Evolutionary conservation across 495 filamentous ascomycete genomes (phyloP).

Genomic region (Amorphotheca resinae): DNA sequence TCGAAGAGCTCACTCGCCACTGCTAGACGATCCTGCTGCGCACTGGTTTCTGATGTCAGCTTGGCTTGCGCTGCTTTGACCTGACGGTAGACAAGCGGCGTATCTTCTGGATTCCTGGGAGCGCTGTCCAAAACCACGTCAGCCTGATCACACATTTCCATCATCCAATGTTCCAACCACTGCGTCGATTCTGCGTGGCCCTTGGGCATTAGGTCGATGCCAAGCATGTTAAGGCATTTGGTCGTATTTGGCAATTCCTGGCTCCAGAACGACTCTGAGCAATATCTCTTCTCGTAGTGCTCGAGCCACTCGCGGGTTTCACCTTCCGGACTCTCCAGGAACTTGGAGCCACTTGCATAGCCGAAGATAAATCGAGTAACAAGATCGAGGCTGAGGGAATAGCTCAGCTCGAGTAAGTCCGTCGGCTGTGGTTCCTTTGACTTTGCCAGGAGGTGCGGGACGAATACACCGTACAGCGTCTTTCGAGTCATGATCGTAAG

Average conservation of each 20-base stretch:
- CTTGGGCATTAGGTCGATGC: no score
- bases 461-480: conserved; percentile 46
- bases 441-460: conserved; percentile 29
- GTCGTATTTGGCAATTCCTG: neutral
- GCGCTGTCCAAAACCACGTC: neutral
- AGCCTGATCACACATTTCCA: neutral
- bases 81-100: conserved; percentile 6
- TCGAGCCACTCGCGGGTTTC: conserved; percentile 36
- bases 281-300: conserved; percentile 1
- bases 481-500: conserved; percentile 40
- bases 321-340: conserved; percentile 27
- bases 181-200: no score
- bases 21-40: conserved; percentile 2
- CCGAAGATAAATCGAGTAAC: conserved; percentile 10
- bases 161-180: no score
- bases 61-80: no score
- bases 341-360: conserved; percentile 3
- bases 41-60: no score
- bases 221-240: no score
- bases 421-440: conserved; percentile 6
- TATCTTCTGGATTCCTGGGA: no score
- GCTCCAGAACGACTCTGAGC: no score
- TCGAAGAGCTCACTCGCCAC: conserved; percentile 58
- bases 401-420: conserved; percentile 3
- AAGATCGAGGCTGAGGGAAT: conserved; percentile 6